Evolutionary conservation across 345 rosid genomes (phyloP), one percentile per base, ranked within the genome.

Genomic region (Eucalyptus grandis): DNA sequence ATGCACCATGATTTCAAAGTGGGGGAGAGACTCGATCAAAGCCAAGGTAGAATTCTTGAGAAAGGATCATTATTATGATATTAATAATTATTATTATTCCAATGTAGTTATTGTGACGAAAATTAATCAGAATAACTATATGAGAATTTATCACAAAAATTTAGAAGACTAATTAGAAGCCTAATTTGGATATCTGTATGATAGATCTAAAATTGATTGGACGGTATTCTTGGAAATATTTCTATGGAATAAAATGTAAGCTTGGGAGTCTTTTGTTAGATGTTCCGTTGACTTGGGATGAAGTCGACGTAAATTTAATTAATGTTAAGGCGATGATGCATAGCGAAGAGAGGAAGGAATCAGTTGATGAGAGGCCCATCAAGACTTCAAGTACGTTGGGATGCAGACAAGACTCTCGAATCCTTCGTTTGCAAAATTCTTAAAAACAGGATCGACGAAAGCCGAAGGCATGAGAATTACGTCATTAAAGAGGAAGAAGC

Each of bases 101-200:
- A 11, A 54, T 22, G 60, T 54, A 9, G 3, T 54, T 2, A 22
- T 9, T 51, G 22, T 0, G 0, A 51, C 22, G 5, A 54, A 54
- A 54, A 21, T 21, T 54, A 14, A 5, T 9, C 1, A 0, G 2
- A 72, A 37, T 4, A 4, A 19, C 1, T 72, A 17, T 6, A 17
- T 3, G 40, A 9, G 44, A 17, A 72, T 72, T 34, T 16, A 51
- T 51, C 21, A 2, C 6, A 34, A 17, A 69, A 17, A 9, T 34
- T 72, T 4, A 9, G 6, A 51, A 51, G 54, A 19, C 7, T 34
- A 24, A 17, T 47, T 47, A 47, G 12, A 47, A 47, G 19, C 3
- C 8, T 37, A 58, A 19, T 9, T 17, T 34, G 3, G 7, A 17
- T 5, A 5, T 16, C 2, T 0, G 2, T 69, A 17, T 10, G 19